phyloP scores from a whole-genome alignment of 2,329 filamentous ascomycete genomes.

The Penicillium fuscoglaucum region DNA sequence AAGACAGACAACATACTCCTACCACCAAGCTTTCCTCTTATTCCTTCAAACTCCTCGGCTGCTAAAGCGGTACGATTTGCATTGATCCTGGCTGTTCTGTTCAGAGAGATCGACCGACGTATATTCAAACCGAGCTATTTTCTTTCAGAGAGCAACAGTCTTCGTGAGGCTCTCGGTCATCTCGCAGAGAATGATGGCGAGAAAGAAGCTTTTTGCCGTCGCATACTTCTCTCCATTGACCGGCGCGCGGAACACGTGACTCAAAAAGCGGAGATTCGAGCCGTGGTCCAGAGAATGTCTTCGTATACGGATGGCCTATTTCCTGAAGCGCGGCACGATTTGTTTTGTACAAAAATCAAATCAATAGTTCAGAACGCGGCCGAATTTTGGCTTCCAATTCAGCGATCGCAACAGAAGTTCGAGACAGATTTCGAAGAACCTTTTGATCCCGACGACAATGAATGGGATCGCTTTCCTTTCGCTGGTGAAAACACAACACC shows the following conservation, averaged over 20 bases:
- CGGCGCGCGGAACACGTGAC: neutral
- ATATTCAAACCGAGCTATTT: slow-evolving; percentile 9
- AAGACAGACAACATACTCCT: no score
- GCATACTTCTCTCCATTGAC: slow-evolving; percentile 12
- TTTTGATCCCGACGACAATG: slow-evolving; percentile 10
- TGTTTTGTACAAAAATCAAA: no score
- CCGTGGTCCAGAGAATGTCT: no score
- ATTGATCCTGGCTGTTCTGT: slow-evolving; percentile 10
- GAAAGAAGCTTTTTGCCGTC: slow-evolving; percentile 8
- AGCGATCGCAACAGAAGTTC: slow-evolving; percentile 14
- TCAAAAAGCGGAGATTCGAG: no score
- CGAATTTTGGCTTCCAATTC: slow-evolving; percentile 16
- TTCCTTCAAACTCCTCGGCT: slow-evolving; percentile 5
- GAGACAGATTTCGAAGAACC: slow-evolving; percentile 16
- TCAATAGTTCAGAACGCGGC: neutral
- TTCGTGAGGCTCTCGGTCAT: slow-evolving; percentile 7
- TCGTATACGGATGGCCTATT: no score
- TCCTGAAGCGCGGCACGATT: no score
- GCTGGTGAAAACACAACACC: slow-evolving; percentile 6
- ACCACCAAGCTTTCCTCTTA: slow-evolving; percentile 8
- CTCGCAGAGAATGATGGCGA: slow-evolving; percentile 6
- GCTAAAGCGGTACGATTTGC: slow-evolving; percentile 9
- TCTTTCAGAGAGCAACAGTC: neutral
- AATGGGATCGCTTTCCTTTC: slow-evolving; percentile 14
- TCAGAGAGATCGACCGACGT: slow-evolving; percentile 6